phyloP scores from a whole-genome alignment of 1,139 yeast species.

The Eremothecium gossypii region DNA sequence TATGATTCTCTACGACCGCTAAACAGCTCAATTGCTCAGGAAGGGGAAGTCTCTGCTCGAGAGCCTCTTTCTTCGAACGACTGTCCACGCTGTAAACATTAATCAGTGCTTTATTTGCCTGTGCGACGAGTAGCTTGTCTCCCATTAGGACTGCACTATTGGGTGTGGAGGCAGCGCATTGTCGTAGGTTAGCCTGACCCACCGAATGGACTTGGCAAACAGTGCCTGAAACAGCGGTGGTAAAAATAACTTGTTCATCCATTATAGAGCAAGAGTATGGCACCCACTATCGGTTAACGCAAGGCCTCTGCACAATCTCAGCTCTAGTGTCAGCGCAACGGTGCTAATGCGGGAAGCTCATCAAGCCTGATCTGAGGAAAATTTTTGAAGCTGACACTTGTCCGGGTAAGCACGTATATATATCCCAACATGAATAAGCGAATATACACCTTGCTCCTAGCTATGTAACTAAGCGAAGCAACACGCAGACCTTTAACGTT shows the following conservation, averaged over 20 bases:
- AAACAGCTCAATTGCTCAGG: slow-evolving; percentile 71
- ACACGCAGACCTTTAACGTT: too few species aligned
- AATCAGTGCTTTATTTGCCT: slow-evolving; percentile 59
- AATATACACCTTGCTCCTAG: too few species aligned
- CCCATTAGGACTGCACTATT: slow-evolving; percentile 36
- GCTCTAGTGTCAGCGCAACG: too few species aligned
- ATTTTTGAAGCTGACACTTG: not conserved
- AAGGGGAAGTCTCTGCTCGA: slow-evolving; percentile 74
- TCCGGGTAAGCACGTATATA: not conserved
- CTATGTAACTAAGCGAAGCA: too few species aligned
- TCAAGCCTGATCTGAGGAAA: too few species aligned
- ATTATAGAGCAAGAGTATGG: slow-evolving; percentile 9
- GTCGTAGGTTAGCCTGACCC: slow-evolving; percentile 25
- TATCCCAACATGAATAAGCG: not conserved
- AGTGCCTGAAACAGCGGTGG: slow-evolving; percentile 23
- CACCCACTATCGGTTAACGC: not conserved
- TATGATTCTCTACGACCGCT: slow-evolving; percentile 23
- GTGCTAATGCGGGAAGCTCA: too few species aligned
- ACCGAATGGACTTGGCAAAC: slow-evolving; percentile 24
- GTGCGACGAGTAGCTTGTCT: slow-evolving; percentile 49
- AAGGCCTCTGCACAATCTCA: not conserved
- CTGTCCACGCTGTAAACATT: slow-evolving; percentile 62
- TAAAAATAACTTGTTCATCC: slow-evolving; percentile 29
- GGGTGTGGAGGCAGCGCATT: slow-evolving; percentile 31
- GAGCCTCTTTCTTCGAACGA: slow-evolving; percentile 49